Evolutionary conservation across 495 filamentous ascomycete genomes (phyloP).

Genomic region (Daldinia loculata): DNA sequence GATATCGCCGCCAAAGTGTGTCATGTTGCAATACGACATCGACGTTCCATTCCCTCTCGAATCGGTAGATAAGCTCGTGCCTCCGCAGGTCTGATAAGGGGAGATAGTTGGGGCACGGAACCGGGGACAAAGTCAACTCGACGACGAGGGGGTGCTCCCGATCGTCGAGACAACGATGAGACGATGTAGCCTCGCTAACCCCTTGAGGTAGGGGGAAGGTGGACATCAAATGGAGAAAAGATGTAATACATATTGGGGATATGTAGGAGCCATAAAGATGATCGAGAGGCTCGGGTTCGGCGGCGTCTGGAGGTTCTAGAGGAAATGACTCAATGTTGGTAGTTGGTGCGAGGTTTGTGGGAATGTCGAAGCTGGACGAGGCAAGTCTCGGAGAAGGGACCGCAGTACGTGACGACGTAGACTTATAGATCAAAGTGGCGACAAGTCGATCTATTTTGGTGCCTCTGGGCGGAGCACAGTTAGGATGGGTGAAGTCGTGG

Average conservation of each 20-base stretch:
- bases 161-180: slow-evolving; percentile 75
- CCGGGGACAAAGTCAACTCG: slow-evolving; percentile 74
- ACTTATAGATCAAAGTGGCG: slow-evolving; percentile 76
- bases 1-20: slow-evolving; percentile 75
- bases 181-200: slow-evolving; percentile 67
- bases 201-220: slow-evolving; percentile 65
- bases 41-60: slow-evolving; percentile 87
- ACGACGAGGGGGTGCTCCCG: slow-evolving; percentile 69
- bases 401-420: slow-evolving; percentile 48
- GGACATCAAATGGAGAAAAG: slow-evolving; percentile 79
- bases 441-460: slow-evolving; percentile 58
- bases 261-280: slow-evolving; percentile 80
- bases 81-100: slow-evolving; percentile 74
- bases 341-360: slow-evolving; percentile 67
- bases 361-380: slow-evolving; percentile 54
- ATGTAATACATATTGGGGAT: slow-evolving; percentile 81
- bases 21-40: slow-evolving; percentile 79
- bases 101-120: slow-evolving; percentile 72
- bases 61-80: slow-evolving; percentile 81
- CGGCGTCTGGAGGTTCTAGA: slow-evolving; percentile 70
- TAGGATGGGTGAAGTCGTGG: slow-evolving; percentile 64
- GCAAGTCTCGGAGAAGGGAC: slow-evolving; percentile 47
- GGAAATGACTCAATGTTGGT: slow-evolving; percentile 74
- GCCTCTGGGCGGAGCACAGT: slow-evolving; percentile 60
- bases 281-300: slow-evolving; percentile 70